These are phyloP conservation scores for Crithidia fasciculata DNA, from an alignment of 208 protist genomes.

Conservation along the genomic window DNA sequence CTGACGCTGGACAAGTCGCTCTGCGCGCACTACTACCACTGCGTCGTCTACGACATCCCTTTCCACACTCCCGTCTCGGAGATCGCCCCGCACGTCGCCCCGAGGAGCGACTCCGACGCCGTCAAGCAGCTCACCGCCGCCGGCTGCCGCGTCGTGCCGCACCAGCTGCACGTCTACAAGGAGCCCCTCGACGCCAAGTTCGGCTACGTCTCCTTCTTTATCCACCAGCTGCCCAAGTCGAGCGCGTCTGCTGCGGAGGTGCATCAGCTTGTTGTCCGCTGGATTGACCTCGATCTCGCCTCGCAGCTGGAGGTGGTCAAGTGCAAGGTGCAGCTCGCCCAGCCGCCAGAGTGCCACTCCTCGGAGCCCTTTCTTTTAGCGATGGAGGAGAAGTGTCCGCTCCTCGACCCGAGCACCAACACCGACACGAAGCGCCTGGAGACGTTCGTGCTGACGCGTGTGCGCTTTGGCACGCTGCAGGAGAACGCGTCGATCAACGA, in stretches of 20 bases:
- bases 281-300: conserved; percentile 55
- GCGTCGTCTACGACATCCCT: conserved; percentile 55
- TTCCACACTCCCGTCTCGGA: conserved; percentile 42
- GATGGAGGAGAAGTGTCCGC: conserved; percentile 46
- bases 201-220: conserved; percentile 73
- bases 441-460: conserved; percentile 70
- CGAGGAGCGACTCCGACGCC: conserved; percentile 30
- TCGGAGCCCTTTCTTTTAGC: conserved; percentile 54
- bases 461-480: conserved; percentile 41
- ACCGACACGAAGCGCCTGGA: conserved; percentile 58
- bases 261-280: conserved; percentile 51
- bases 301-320: conserved; percentile 41
- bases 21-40: conserved; percentile 73
- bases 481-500: conserved; percentile 35
- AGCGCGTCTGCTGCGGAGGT: conserved; percentile 19
- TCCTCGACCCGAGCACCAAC: conserved; percentile 43
- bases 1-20: conserved; percentile 33
- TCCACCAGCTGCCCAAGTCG: conserved; percentile 36
- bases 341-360: conserved; percentile 70
- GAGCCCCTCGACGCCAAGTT: conserved; percentile 77
- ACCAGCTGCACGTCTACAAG: conserved; percentile 84
- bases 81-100: conserved; percentile 54
- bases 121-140: conserved; percentile 40
- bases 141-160: conserved; percentile 63
- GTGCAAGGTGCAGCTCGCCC: conserved; percentile 52